Conservation (phyloP, 768 basidiomycete species). For the Amanita subjunquillea region DNA sequence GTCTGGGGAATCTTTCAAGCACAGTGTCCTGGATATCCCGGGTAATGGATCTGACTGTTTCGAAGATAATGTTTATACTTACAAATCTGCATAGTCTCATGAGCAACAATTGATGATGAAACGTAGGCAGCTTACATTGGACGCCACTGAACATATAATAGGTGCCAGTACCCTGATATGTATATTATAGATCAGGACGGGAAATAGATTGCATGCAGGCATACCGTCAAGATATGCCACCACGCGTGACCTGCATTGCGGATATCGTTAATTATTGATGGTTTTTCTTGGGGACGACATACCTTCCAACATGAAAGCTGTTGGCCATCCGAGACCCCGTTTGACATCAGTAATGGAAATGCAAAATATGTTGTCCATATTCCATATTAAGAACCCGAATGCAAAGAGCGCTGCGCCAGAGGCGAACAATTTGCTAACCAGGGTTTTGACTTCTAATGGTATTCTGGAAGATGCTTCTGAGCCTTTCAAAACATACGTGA, state of each 20-base stretch:
- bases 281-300: conserved; percentile 1
- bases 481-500: conserved; percentile 39
- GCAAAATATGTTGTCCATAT: conserved; percentile 74
- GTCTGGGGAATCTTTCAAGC: conserved; percentile 47
- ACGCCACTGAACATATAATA: conserved; percentile 44
- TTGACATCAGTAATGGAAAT: conserved; percentile 46
- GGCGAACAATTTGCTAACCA: conserved; percentile 35
- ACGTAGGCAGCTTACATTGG: conserved; percentile 28
- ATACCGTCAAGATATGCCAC: conserved; percentile 65
- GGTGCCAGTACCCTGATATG: conserved; percentile 33
- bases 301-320: conserved; percentile 60
- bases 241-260: conserved; percentile 49
- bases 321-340: conserved; percentile 47
- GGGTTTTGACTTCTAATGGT: conserved; percentile 28
- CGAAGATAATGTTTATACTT: conserved; percentile 15
- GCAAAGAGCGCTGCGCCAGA: conserved; percentile 48
- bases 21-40: conserved; percentile 34
- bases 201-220: conserved; percentile 8
- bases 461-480: conserved; percentile 28
- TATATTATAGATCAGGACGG: neutral
- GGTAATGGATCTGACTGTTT: neutral
- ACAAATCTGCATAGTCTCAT: conserved; percentile 27
- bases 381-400: conserved; percentile 67
- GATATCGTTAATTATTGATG: neutral
- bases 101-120: neutral